A percentile compares a stretch with the other conserved stretches of the same genome.
Conservation (phyloP, 2,329 filamentous ascomycete genomes). For the Monilinia fructigena region DNA sequence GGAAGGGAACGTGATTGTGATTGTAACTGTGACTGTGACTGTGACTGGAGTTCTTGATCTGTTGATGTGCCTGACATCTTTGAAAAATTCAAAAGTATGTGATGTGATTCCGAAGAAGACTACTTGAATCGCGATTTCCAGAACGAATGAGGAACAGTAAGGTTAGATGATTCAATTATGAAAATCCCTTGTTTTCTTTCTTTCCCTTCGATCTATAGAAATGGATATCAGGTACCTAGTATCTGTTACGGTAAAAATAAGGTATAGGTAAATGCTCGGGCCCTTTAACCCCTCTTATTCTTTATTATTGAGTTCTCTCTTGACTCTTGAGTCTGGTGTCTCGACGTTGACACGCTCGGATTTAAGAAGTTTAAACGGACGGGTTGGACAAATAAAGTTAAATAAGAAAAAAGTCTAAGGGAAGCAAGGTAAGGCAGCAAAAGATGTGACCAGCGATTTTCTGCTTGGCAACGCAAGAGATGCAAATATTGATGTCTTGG, state of each 20-base stretch:
- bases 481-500: conserved; percentile 18
- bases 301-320: not conserved
- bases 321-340: not conserved
- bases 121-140: conserved; percentile 8
- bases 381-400: not conserved
- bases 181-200: not conserved
- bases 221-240: conserved; percentile 6
- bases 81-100: conserved; percentile 8
- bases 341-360: conserved; percentile 15
- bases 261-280: conserved; percentile 10
- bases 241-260: not conserved
- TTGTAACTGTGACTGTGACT: not conserved
- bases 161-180: conserved; percentile 11
- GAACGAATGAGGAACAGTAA: not conserved
- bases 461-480: conserved; percentile 14
- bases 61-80: conserved; percentile 29
- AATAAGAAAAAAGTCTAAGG: not conserved
- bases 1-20: not conserved
- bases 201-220: not conserved
- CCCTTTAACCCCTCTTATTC: conserved; percentile 21
- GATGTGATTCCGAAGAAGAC: conserved; percentile 6
- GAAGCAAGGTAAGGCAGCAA: not conserved
- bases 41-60: conserved; percentile 23
- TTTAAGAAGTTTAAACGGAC: not conserved
- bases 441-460: conserved; percentile 4